These are phyloP conservation scores for Arthrobotrys megalospora DNA, from an alignment of 2,329 filamentous ascomycete genomes.

Conservation along the genomic window DNA sequence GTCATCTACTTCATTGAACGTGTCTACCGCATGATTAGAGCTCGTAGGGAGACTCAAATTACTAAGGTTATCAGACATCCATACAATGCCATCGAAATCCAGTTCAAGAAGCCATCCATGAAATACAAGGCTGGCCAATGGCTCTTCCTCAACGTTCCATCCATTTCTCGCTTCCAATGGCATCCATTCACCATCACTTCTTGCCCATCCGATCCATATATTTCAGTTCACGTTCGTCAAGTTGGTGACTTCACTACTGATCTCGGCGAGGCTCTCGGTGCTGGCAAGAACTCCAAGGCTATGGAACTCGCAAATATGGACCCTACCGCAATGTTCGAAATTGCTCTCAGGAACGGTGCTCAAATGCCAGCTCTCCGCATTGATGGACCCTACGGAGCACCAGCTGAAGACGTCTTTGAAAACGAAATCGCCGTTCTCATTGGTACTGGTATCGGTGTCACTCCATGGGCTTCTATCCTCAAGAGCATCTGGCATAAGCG, in stretches of 20 bases:
- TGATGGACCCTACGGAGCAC: slow-evolving; percentile 95
- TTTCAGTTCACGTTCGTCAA: slow-evolving; percentile 94
- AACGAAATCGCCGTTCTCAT: slow-evolving; percentile 90
- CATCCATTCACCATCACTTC: slow-evolving; percentile 99
- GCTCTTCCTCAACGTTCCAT: slow-evolving; percentile 94
- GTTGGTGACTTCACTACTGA: slow-evolving; percentile 95
- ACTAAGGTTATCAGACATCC: slow-evolving; percentile 95
- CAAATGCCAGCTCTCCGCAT: slow-evolving; percentile 91
- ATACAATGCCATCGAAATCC: slow-evolving; percentile 96
- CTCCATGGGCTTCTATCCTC: slow-evolving; percentile 86
- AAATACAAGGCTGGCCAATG: slow-evolving; percentile 98
- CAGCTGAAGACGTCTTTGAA: slow-evolving; percentile 96
- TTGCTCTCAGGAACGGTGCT: slow-evolving; percentile 92
- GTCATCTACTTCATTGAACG: slow-evolving; percentile 89
- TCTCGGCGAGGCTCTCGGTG: slow-evolving; percentile 96
- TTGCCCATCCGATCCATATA: slow-evolving; percentile 94
- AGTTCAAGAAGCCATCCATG: slow-evolving; percentile 96
- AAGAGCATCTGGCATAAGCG: slow-evolving; percentile 99
- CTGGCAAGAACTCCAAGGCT: slow-evolving; percentile 81
- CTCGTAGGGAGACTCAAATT: slow-evolving; percentile 86
- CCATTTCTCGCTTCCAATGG: slow-evolving; percentile 92
- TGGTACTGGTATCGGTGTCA: slow-evolving; percentile 88
- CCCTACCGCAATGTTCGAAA: slow-evolving; percentile 97
- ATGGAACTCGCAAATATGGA: slow-evolving; percentile 93
- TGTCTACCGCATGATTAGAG: slow-evolving; percentile 89